Percentiles rank a stretch among this genome's conserved stretches.
Conservation (phyloP, 2,329 filamentous ascomycete genomes). For the Colletotrichum magnum region DNA sequence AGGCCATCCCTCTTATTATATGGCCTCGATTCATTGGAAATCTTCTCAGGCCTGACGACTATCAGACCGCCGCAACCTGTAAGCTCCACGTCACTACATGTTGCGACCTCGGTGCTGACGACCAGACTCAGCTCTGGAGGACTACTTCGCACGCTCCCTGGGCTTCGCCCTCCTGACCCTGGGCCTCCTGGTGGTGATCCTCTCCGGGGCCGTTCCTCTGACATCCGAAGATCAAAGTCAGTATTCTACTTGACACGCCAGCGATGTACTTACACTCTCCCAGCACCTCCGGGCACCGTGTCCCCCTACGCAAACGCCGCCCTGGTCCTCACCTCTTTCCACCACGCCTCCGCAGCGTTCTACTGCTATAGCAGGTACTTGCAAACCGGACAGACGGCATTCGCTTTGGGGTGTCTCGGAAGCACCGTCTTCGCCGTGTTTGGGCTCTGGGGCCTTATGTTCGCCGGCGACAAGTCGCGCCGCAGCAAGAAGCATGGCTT, state of each 20-base stretch:
- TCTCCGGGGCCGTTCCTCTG: conserved; percentile 80
- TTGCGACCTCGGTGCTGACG: background rate
- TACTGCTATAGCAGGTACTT: conserved; percentile 79
- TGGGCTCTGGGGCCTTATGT: conserved; percentile 57
- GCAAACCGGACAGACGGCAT: conserved; percentile 65
- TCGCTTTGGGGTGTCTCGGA: conserved; percentile 71
- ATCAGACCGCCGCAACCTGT: conserved; percentile 49
- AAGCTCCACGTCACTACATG: conserved; percentile 21
- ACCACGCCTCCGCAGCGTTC: conserved; percentile 74
- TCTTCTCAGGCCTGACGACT: conserved; percentile 54
- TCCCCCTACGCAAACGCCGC: conserved; percentile 77
- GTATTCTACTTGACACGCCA: conserved; percentile 7
- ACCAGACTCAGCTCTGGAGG: conserved; percentile 68
- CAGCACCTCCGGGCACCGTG: conserved; percentile 52
- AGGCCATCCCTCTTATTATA: conserved; percentile 62
- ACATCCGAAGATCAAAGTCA: conserved; percentile 59
- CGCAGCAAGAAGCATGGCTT: conserved; percentile 53
- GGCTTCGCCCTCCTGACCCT: conserved; percentile 78
- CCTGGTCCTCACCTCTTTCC: conserved; percentile 74
- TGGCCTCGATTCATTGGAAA: conserved; percentile 64
- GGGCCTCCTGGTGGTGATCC: conserved; percentile 73
- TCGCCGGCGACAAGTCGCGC: conserved; percentile 55
- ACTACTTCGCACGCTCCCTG: conserved; percentile 81
- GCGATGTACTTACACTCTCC: conserved; percentile 17
- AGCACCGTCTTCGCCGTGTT: conserved; percentile 71